Conservation (phyloP, 2,329 filamentous ascomycete species). For the Penicillium verrucosum region DNA sequence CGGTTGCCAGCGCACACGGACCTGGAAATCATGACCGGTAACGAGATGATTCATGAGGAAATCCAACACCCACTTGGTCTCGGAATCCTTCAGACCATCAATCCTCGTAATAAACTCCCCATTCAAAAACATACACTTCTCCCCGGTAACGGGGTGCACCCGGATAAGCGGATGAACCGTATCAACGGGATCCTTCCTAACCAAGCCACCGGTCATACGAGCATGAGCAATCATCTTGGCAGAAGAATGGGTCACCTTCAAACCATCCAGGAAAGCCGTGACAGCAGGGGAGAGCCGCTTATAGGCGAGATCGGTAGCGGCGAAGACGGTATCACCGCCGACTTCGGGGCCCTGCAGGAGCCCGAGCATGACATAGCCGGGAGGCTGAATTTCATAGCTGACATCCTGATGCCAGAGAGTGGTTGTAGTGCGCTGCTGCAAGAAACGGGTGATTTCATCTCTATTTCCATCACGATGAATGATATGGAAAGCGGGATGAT, state of each 20-base stretch:
- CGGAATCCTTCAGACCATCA: slow-evolving; percentile 48
- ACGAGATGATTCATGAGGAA: slow-evolving; percentile 50
- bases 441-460: slow-evolving; percentile 43
- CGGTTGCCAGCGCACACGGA: slow-evolving; percentile 48
- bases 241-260: slow-evolving; percentile 41
- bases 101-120: slow-evolving; percentile 50
- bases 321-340: slow-evolving; percentile 49
- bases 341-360: slow-evolving; percentile 51
- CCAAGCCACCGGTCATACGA: slow-evolving; percentile 42
- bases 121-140: slow-evolving; percentile 50
- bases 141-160: slow-evolving; percentile 49
- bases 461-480: slow-evolving; percentile 47
- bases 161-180: slow-evolving; percentile 47
- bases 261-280: slow-evolving; percentile 36
- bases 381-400: slow-evolving; percentile 49
- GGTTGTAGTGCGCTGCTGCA: slow-evolving; percentile 45
- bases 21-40: slow-evolving; percentile 48
- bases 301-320: slow-evolving; percentile 46
- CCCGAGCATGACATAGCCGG: slow-evolving; percentile 49
- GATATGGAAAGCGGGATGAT: slow-evolving; percentile 46
- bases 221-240: slow-evolving; percentile 46
- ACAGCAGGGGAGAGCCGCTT: slow-evolving; percentile 52
- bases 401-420: slow-evolving; percentile 52
- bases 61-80: slow-evolving; percentile 46
- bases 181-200: slow-evolving; percentile 45